phyloP scores from a whole-genome alignment of 1,284 basidiomycete genomes.

The Termitomyces sp. region DNA sequence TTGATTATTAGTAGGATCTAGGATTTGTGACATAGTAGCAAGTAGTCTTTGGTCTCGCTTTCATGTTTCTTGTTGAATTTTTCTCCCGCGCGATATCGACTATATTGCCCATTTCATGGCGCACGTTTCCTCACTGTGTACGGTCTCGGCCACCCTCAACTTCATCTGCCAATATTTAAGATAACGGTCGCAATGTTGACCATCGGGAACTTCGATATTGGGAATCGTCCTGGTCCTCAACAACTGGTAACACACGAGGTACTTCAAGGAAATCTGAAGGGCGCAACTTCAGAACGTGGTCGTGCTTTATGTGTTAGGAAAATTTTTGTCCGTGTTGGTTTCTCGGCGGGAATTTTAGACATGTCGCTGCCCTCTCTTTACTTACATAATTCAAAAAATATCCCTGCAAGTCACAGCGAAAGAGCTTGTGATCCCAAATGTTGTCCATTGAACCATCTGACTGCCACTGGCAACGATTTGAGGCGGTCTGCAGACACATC shows the following conservation, averaged over 20 bases:
- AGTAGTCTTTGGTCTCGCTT: background rate
- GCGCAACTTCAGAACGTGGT: background rate
- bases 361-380: background rate
- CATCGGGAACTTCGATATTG: background rate
- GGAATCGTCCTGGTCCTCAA: background rate
- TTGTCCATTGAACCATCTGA: background rate
- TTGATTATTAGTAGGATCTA: background rate
- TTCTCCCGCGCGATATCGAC: background rate
- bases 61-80: background rate
- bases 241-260: background rate
- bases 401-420: background rate
- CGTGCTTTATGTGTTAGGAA: background rate
- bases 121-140: background rate
- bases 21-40: background rate
- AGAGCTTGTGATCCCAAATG: background rate
- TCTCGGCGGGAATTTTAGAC: no score
- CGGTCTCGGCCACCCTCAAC: no score
- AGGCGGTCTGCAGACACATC: slow-evolving; percentile 2
- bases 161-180: background rate
- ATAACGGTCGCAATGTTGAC: background rate
- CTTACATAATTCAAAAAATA: background rate
- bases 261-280: background rate
- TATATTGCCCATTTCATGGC: background rate
- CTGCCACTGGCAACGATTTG: background rate
- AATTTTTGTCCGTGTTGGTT: background rate